These are phyloP conservation scores for Ophiostoma quercus DNA, from an alignment of 2,329 filamentous ascomycete genomes.

Conservation along the genomic window DNA sequence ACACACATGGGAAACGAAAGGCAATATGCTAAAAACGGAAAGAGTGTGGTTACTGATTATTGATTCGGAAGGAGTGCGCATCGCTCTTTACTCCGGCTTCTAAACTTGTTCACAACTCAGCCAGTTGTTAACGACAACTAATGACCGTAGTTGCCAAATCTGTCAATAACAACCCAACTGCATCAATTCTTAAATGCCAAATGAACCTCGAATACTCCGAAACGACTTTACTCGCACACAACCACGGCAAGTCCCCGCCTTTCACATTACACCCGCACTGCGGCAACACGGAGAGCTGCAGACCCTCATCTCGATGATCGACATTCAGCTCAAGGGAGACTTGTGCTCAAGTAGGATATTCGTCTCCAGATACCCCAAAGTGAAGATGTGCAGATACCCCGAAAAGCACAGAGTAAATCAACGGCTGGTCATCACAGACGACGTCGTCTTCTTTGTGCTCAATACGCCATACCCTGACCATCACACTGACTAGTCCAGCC, in stretches of 20 bases:
- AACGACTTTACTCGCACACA: neutral
- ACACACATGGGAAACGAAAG: neutral
- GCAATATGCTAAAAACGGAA: neutral
- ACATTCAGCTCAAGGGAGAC: neutral
- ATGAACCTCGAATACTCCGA: neutral
- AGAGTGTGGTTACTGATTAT: neutral
- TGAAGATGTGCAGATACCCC: neutral
- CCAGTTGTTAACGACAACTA: too few species aligned
- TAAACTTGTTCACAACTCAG: neutral
- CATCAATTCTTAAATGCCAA: neutral
- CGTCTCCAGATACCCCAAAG: neutral
- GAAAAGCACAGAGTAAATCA: neutral
- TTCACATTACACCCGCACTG: neutral
- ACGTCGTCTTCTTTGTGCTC: neutral
- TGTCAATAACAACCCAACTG: neutral
- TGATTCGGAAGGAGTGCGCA: neutral
- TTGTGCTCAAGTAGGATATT: neutral
- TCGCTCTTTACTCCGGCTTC: neutral
- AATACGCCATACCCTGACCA: neutral
- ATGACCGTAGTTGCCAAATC: too few species aligned
- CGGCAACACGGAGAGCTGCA: neutral
- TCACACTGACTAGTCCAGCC: neutral
- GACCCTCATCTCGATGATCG: neutral
- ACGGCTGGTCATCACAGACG: neutral
- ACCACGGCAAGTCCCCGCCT: neutral